phyloP scores from a whole-genome alignment of 2,329 filamentous ascomycete genomes.

The Monosporascus sp. region DNA sequence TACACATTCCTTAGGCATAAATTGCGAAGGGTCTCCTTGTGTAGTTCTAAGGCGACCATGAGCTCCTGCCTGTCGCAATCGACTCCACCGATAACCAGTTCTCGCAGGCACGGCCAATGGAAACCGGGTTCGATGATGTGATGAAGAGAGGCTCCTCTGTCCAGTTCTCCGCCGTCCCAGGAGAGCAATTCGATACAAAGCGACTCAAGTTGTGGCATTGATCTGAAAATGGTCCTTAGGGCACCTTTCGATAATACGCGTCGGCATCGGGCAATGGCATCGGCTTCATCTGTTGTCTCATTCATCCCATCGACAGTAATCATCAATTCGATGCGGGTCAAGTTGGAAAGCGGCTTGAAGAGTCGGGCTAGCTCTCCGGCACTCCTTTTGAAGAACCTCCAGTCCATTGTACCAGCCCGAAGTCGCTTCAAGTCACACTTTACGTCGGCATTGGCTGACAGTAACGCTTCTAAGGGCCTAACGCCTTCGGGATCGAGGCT shows the following conservation, averaged over 20 bases:
- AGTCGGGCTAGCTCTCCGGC: conserved; percentile 9
- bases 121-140: conserved; percentile 19
- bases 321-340: conserved; percentile 15
- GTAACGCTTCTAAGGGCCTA: conserved; percentile 17
- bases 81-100: conserved; percentile 16
- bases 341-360: conserved; percentile 15
- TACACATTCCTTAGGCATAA: conserved; percentile 19
- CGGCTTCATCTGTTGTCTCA: conserved; percentile 1
- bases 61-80: conserved; percentile 17
- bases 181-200: conserved; percentile 16
- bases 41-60: conserved; percentile 14
- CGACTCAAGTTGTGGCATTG: conserved; percentile 14
- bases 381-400: conserved; percentile 18
- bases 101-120: conserved; percentile 17
- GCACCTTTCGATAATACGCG: conserved; percentile 12
- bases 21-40: conserved; percentile 17
- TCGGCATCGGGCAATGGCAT: conserved; percentile 10
- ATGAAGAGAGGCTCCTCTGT: conserved; percentile 8
- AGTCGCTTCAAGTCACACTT: conserved; percentile 12
- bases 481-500: conserved; percentile 12
- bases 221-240: conserved; percentile 18
- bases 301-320: conserved; percentile 11
- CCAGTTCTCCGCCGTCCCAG: conserved; percentile 3
- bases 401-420: conserved; percentile 14
- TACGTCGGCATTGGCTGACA: conserved; percentile 13